Percentiles rank a stretch among this genome's conserved stretches.
Evolutionary conservation across 148 eudicot species (phyloP).

Genomic region (Fagopyrum homotropicum): DNA sequence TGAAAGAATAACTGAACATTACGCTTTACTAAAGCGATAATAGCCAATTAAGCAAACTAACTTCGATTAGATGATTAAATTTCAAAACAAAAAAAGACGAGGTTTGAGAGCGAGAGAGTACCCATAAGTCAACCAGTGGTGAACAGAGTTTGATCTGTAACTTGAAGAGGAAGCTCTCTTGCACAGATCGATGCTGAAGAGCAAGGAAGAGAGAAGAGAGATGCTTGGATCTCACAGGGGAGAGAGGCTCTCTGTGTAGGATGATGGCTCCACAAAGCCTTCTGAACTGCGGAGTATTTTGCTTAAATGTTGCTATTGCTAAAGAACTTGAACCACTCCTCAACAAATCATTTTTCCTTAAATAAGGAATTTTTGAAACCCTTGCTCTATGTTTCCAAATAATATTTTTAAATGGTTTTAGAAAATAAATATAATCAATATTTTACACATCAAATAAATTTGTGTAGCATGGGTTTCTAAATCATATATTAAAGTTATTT

Average conservation of each 20-base stretch:
- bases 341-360: not conserved
- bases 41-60: conserved; percentile 4
- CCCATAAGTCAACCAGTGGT: conserved; percentile 24
- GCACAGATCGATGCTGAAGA: conserved; percentile 9
- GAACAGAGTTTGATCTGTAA: conserved; percentile 11
- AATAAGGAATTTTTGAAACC: not conserved
- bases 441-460: not conserved
- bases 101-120: conserved; percentile 11
- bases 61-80: conserved; percentile 18
- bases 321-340: not conserved
- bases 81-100: not conserved
- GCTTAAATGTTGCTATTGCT: conserved; percentile 1
- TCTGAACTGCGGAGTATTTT: not conserved
- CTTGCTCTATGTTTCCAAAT: not conserved
- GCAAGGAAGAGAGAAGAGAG: not conserved
- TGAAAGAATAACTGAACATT: conserved; percentile 15
- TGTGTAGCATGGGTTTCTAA: not conserved
- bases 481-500: no score
- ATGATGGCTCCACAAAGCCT: conserved; percentile 2
- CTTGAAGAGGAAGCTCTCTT: not conserved
- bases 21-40: not conserved
- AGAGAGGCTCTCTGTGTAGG: not conserved
- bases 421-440: no score
- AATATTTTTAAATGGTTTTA: not conserved
- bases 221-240: conserved; percentile 1